These are phyloP conservation scores for Penicillium egyptiacum DNA, from an alignment of 495 filamentous ascomycete genomes.

Conservation along the genomic window DNA sequence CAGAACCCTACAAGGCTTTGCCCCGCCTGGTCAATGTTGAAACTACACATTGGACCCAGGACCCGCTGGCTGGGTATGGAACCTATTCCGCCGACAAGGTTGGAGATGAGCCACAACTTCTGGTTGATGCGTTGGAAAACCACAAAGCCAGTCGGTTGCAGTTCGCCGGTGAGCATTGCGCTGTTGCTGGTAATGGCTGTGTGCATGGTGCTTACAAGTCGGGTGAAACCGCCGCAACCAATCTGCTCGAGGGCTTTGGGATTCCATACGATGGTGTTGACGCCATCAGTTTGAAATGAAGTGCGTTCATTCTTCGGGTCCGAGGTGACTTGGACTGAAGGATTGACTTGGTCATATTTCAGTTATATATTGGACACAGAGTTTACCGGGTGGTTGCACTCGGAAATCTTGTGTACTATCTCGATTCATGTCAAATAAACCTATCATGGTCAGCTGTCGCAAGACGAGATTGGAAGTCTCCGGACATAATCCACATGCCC, in stretches of 20 bases:
- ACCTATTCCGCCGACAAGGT: slow-evolving; percentile 30
- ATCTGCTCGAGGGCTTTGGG: slow-evolving; percentile 22
- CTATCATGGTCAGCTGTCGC: background rate
- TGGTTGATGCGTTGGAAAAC: slow-evolving; percentile 19
- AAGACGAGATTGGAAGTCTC: background rate
- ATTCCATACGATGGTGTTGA: slow-evolving; percentile 16
- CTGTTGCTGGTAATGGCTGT: slow-evolving; percentile 25
- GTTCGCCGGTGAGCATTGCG: slow-evolving; percentile 30
- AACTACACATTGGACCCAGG: slow-evolving; percentile 30
- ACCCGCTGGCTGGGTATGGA: slow-evolving; percentile 27
- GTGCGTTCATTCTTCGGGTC: background rate
- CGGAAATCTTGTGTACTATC: background rate
- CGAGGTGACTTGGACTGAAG: background rate
- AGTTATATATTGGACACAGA: background rate
- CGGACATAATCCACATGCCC: background rate
- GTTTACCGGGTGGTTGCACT: background rate
- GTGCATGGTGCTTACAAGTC: slow-evolving; percentile 28
- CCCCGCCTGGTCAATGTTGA: slow-evolving; percentile 26
- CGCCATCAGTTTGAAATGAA: slow-evolving; percentile 1
- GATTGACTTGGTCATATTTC: background rate
- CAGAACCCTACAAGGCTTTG: slow-evolving; percentile 28
- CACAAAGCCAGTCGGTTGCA: slow-evolving; percentile 24
- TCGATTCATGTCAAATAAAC: background rate
- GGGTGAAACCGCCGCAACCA: slow-evolving; percentile 26
- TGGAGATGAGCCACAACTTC: slow-evolving; percentile 23